A percentile compares a stretch with the other conserved stretches of the same genome.
phyloP scores from a whole-genome alignment of 2,329 filamentous ascomycete genomes.

The Epichloe scottii region DNA sequence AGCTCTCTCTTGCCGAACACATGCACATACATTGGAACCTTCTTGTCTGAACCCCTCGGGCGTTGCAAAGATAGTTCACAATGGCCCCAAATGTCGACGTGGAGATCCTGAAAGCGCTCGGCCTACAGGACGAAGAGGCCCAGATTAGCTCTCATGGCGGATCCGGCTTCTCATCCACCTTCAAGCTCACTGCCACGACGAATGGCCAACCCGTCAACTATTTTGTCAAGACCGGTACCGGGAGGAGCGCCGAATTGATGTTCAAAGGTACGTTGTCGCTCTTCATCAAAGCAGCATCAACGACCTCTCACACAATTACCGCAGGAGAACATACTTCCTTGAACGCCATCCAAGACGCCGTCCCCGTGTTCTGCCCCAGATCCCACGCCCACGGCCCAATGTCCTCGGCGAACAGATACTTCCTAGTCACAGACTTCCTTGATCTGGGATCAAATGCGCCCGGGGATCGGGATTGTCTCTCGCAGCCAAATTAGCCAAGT shows the following conservation, averaged over 20 bases:
- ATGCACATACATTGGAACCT: no score
- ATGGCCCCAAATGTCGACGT: slow-evolving; percentile 34
- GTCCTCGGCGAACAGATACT: slow-evolving; percentile 36
- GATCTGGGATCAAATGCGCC: slow-evolving; percentile 39
- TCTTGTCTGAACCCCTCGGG: no score
- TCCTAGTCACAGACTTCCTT: slow-evolving; percentile 69
- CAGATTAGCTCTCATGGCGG: slow-evolving; percentile 49
- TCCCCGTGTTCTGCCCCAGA: slow-evolving; percentile 64
- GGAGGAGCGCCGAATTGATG: slow-evolving; percentile 50
- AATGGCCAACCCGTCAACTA: slow-evolving; percentile 41
- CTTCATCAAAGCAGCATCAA: background rate
- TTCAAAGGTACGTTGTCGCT: slow-evolving; percentile 42
- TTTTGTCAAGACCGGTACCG: slow-evolving; percentile 61
- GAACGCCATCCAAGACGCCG: slow-evolving; percentile 61
- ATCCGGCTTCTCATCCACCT: slow-evolving; percentile 57
- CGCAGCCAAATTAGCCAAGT: slow-evolving; percentile 61
- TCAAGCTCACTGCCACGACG: slow-evolving; percentile 35
- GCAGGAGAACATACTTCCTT: slow-evolving; percentile 71
- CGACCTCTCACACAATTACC: background rate
- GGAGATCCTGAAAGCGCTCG: slow-evolving; percentile 48
- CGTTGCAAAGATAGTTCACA: no score
- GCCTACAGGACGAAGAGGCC: slow-evolving; percentile 40
- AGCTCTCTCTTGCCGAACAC: no score
- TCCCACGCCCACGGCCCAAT: slow-evolving; percentile 60
- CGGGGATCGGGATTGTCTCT: slow-evolving; percentile 43